Evolutionary conservation across 768 basidiomycete species (phyloP).

Genomic region (Coprinellus aureogranulatus): DNA sequence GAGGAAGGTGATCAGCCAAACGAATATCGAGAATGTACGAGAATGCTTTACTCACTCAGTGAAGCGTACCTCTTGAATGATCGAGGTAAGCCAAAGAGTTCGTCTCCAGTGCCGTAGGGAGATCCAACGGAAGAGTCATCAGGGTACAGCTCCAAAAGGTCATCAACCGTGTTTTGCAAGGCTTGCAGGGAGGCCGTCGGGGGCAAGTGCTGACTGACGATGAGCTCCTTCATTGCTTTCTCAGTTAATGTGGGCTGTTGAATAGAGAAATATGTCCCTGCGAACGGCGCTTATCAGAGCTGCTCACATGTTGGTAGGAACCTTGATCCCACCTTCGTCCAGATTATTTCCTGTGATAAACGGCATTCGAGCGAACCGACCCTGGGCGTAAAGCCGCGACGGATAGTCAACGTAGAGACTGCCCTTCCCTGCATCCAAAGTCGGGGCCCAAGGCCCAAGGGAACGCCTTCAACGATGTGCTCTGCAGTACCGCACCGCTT

Average conservation of each 20-base stretch:
- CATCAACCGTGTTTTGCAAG: slow-evolving; percentile 20
- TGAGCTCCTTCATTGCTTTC: slow-evolving; percentile 20
- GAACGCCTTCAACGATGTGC: not conserved
- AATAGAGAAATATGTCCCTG: slow-evolving; percentile 37
- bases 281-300: too few species aligned
- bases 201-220: slow-evolving; percentile 27
- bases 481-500: slow-evolving; percentile 14
- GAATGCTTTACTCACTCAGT: slow-evolving; percentile 20
- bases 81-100: slow-evolving; percentile 39
- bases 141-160: slow-evolving; percentile 39
- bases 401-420: slow-evolving; percentile 40
- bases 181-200: slow-evolving; percentile 17
- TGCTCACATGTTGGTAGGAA: too few species aligned
- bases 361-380: slow-evolving; percentile 33
- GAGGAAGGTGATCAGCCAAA: not conserved
- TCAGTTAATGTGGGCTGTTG: slow-evolving; percentile 20
- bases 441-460: slow-evolving; percentile 35
- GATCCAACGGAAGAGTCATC: slow-evolving; percentile 40
- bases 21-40: not conserved
- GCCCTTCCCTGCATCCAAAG: slow-evolving; percentile 36
- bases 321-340: slow-evolving; percentile 37
- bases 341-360: slow-evolving; percentile 44
- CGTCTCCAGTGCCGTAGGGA: slow-evolving; percentile 44
- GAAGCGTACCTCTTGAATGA: slow-evolving; percentile 31
- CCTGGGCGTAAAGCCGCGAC: slow-evolving; percentile 28